Evolutionary conservation across 1,139 yeast species (phyloP), one percentile per base, ranked within the genome.

Genomic region (Lodderomyces beijingensis): DNA sequence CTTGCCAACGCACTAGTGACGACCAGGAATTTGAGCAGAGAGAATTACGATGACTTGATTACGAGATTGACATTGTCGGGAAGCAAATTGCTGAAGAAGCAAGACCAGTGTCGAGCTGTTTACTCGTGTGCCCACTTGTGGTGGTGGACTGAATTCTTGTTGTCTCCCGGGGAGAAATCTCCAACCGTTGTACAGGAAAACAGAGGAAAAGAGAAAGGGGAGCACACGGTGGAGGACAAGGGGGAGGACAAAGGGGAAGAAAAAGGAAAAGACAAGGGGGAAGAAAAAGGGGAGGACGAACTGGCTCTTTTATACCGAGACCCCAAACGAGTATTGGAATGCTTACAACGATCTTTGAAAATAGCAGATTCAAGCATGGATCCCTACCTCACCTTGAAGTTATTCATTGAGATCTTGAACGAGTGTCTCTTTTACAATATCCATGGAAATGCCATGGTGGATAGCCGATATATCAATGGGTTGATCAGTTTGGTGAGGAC

Each of bases 301-400:
- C 6, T 6, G 6, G 14, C 6, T 7, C 10, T 6, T 6, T 47
- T 60, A 15, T 61, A 53, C 39, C 51, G 61, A 22, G 71, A 65
- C 37, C 58, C 60, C n/a, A 66, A 65, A 39, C 49, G 74, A 29
- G 74, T 69, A 2, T 52, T 68, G 44, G 75, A 69, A 41, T 69
- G 75, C 40, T 53, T 68, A 23, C 75, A 69, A 42, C 67, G 91
- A 46, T 77, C 96, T 0, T 60, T 91, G 19, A 70, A 96, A 31
- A 86, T 87, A 7, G 96, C 97, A 0, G 97, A 91, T 55, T 85
- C 94, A 10, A 85, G 94, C 42, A 81, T 91, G 80, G 97, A 87
- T 49, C 77, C 82, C 3, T 79, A 77, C 41, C 81, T 79, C 10
- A 79, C 89, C 23, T 67, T 84, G 31, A 89, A 86, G 55, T 65